A percentile compares a stretch with the other conserved stretches of the same genome.
Evolutionary conservation across 257 asterid species (phyloP).

Genomic region (Knoxia roxburghii): DNA sequence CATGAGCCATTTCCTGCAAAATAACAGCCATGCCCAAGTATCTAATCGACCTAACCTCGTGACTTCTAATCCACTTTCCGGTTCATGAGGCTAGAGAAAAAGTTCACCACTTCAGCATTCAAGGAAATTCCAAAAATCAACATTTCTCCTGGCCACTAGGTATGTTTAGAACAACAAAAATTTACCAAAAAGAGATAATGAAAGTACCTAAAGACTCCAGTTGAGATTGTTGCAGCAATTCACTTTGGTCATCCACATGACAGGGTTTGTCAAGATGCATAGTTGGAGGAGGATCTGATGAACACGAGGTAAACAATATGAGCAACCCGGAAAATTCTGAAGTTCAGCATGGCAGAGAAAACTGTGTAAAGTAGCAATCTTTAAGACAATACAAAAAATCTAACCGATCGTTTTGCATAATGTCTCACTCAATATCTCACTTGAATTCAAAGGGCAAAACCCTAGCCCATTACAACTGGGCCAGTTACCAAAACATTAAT

Average conservation of each 20-base stretch:
- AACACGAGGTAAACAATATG: slow-evolving; percentile 1
- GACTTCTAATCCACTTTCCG: not conserved
- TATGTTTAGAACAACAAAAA: not conserved
- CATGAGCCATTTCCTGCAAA: not conserved
- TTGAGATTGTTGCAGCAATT: slow-evolving; percentile 54
- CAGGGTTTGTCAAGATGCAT: slow-evolving; percentile 36
- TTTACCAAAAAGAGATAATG: not conserved
- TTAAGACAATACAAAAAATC: not conserved
- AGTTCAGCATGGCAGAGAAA: not conserved
- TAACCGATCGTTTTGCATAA: not conserved
- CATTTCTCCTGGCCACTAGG: not conserved
- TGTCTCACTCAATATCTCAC: not conserved
- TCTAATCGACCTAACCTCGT: not conserved
- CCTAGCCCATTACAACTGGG: not conserved
- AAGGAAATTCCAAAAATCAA: not conserved
- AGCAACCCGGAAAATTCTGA: not conserved
- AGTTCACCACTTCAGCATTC: not conserved
- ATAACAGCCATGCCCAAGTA: not conserved
- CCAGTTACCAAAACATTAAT: not conserved
- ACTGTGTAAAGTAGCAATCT: not conserved
- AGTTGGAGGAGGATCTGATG: slow-evolving; percentile 39
- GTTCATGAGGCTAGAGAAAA: not conserved
- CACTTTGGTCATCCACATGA: slow-evolving; percentile 45
- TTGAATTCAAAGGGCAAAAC: no score
- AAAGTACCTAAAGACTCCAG: slow-evolving; percentile 56